Conservation (phyloP, 257 asterid species). For the Verbena officinalis region DNA sequence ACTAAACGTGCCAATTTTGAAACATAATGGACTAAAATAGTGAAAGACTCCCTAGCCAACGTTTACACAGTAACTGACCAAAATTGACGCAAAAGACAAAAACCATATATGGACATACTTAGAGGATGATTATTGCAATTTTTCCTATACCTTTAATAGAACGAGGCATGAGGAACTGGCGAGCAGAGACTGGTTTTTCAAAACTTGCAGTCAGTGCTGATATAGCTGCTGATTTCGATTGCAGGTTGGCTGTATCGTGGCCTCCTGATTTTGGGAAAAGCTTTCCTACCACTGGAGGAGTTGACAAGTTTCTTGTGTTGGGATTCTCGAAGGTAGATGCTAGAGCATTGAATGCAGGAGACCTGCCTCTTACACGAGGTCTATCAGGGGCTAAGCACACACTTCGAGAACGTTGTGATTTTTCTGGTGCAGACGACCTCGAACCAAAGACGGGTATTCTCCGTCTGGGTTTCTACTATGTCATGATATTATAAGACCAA, state of each 20-base stretch:
- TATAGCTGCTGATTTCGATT: slow-evolving; percentile 80
- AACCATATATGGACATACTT: too few relatives aligned
- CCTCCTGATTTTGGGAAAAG: slow-evolving; percentile 69
- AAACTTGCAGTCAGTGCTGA: slow-evolving; percentile 66
- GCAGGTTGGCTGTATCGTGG: slow-evolving; percentile 53
- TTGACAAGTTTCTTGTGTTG: slow-evolving; percentile 80
- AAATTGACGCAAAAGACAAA: too few relatives aligned
- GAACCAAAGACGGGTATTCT: slow-evolving; percentile 60
- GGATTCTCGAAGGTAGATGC: slow-evolving; percentile 86
- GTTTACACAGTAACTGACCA: too few relatives aligned
- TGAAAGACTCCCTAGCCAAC: too few relatives aligned
- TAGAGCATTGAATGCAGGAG: slow-evolving; percentile 95
- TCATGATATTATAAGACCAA: slow-evolving; percentile 22
- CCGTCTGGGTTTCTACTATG: slow-evolving; percentile 73
- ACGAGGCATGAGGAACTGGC: slow-evolving; percentile 62
- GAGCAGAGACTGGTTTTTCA: slow-evolving; percentile 58
- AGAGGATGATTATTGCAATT: too few relatives aligned
- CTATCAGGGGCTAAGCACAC: slow-evolving; percentile 83
- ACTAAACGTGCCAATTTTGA: too few relatives aligned
- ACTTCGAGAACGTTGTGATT: slow-evolving; percentile 93
- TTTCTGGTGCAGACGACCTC: slow-evolving; percentile 76
- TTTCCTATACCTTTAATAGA: slow-evolving; percentile 59
- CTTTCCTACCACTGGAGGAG: slow-evolving; percentile 88
- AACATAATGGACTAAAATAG: too few relatives aligned
- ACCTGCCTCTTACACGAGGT: slow-evolving; percentile 91